Evolutionary conservation across 805 yeast species (phyloP).

Genomic region (Wickerhamiella nectarea): DNA sequence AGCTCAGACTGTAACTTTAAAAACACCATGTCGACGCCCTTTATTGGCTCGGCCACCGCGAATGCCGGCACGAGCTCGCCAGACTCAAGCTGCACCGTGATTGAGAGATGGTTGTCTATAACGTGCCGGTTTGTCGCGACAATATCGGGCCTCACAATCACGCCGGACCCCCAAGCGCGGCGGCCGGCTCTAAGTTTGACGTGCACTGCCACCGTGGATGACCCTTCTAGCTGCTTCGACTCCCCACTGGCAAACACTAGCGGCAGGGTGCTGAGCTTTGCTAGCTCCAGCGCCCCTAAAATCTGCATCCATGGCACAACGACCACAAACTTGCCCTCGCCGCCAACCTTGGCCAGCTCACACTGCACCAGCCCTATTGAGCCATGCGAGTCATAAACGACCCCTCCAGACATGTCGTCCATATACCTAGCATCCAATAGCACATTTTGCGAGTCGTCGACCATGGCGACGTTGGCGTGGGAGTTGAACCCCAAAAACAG

Average conservation of each 20-base stretch:
- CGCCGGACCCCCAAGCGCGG: constrained; percentile 28
- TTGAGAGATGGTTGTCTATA: constrained; percentile 14
- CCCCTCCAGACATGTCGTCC: constrained; percentile 29
- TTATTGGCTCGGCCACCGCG: constrained; percentile 19
- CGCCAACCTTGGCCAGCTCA: constrained; percentile 18
- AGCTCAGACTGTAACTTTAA: constrained; percentile 14
- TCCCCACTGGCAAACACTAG: no score
- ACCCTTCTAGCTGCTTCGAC: no score
- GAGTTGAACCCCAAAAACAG: constrained; percentile 23
- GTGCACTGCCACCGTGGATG: background rate
- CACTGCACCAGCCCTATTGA: constrained; percentile 24
- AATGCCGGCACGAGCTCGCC: constrained; percentile 8
- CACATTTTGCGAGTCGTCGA: constrained; percentile 10
- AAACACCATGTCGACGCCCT: constrained; percentile 24
- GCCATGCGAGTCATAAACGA: constrained; percentile 10
- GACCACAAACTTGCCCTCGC: constrained; percentile 24
- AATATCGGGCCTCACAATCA: constrained; percentile 19
- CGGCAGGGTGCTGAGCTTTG: no score
- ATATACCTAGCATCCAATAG: constrained; percentile 24
- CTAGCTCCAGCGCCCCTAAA: background rate
- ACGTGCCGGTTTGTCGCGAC: constrained; percentile 28
- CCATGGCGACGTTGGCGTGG: constrained; percentile 20
- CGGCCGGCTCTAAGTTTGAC: constrained; percentile 16
- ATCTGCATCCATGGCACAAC: constrained; percentile 24
- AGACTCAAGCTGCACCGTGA: constrained; percentile 12